A percentile compares a stretch with the other conserved stretches of the same genome.
phyloP scores from a whole-genome alignment of 257 asterid species.

The Solanum medicagineum region DNA sequence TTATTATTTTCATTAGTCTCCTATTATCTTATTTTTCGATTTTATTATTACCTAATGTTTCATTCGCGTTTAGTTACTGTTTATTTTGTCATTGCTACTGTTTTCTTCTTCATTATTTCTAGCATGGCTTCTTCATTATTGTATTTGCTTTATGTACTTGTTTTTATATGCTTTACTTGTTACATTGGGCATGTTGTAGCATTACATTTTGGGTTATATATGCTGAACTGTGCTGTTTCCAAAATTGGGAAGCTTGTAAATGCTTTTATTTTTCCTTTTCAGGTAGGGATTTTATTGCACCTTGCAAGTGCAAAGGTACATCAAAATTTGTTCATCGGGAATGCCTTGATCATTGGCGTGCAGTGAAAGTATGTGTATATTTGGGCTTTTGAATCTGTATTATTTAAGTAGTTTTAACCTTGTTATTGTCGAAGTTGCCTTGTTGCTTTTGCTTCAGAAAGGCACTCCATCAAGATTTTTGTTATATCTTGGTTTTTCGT shows the following conservation, averaged over 20 bases:
- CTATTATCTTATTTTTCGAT: not conserved
- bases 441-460: not conserved
- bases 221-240: not conserved
- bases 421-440: not conserved
- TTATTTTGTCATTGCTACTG: not conserved
- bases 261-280: conserved; percentile 14
- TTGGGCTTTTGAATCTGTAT: not conserved
- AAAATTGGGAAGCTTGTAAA: not conserved
- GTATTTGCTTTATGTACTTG: not conserved
- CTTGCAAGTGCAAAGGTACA: conserved; percentile 96
- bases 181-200: not conserved
- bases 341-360: conserved; percentile 97
- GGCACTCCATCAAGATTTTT: not conserved
- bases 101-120: not conserved
- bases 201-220: not conserved
- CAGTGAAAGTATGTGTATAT: conserved; percentile 50
- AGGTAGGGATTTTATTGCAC: conserved; percentile 97
- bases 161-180: not conserved
- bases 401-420: not conserved
- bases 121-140: not conserved
- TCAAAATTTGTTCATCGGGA: conserved; percentile 80
- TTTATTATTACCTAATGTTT: not conserved
- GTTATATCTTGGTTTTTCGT: not conserved
- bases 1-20: not conserved
- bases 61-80: not conserved